A percentile compares a stretch with the other conserved stretches of the same genome.
phyloP scores from a whole-genome alignment of 176 grass and related monocot genomes.

The Oryza meridionalis region DNA sequence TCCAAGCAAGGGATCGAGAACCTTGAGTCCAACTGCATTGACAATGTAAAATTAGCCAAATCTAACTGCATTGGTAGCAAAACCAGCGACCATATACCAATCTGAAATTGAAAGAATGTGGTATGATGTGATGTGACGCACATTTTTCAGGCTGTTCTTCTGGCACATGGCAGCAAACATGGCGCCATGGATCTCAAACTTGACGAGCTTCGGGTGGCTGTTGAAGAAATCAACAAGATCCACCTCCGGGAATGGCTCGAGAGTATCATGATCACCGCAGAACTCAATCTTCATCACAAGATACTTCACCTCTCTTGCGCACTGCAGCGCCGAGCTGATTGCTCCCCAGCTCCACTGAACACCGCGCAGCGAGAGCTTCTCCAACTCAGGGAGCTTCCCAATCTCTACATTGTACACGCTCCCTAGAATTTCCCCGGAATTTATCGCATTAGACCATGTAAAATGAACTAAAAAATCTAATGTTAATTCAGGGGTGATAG shows the following conservation, averaged over 20 bases:
- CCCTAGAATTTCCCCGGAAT: constrained; percentile 33
- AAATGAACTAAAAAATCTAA: not conserved
- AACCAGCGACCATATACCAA: not conserved
- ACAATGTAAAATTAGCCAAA: constrained; percentile 4
- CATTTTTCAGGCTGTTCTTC: constrained; percentile 94
- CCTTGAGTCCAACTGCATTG: constrained; percentile 74
- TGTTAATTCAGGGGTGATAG: not conserved
- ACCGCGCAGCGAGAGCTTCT: constrained; percentile 72
- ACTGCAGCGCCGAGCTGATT: constrained; percentile 58
- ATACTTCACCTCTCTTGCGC: constrained; percentile 67
- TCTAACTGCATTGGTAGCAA: not conserved
- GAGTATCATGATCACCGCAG: constrained; percentile 71
- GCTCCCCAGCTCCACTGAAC: constrained; percentile 94
- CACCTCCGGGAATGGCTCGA: constrained; percentile 86
- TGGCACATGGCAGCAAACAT: constrained; percentile 93
- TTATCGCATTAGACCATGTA: not conserved
- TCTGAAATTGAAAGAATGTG: not conserved
- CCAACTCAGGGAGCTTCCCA: constrained; percentile 58
- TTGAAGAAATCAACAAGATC: constrained; percentile 94
- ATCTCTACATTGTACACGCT: constrained; percentile 63
- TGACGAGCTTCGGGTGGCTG: constrained; percentile 69
- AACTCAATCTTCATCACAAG: constrained; percentile 97
- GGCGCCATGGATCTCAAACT: constrained; percentile 88
- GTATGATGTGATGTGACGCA: constrained; percentile 23
- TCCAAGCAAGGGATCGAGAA: constrained; percentile 79